phyloP scores from a whole-genome alignment of 1,139 yeast genomes.

The Saccharomyces hybrid region DNA sequence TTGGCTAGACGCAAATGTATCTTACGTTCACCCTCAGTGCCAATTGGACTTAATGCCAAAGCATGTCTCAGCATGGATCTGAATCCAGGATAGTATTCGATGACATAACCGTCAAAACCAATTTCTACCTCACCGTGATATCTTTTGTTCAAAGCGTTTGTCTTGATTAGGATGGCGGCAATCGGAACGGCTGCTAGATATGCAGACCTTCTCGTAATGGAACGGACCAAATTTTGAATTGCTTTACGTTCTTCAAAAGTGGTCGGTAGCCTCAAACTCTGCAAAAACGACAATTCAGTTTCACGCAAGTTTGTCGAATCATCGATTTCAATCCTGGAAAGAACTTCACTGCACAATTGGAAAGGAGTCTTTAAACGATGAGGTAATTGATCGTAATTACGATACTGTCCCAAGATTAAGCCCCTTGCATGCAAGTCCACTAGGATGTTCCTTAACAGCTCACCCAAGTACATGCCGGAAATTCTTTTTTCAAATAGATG shows the following conservation, averaged over 20 bases:
- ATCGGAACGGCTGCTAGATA: conserved; percentile 79
- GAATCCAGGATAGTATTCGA: conserved; percentile 87
- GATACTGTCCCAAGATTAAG: conserved; percentile 49
- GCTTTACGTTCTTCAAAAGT: conserved; percentile 59
- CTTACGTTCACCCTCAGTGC: conserved; percentile 62
- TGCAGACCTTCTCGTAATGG: conserved; percentile 80
- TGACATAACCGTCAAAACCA: conserved; percentile 93
- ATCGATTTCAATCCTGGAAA: conserved; percentile 78
- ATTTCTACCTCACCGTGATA: conserved; percentile 69
- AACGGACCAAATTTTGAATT: conserved; percentile 64
- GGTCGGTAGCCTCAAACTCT: conserved; percentile 59
- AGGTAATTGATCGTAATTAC: conserved; percentile 46
- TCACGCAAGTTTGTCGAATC: conserved; percentile 61
- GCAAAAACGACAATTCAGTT: conserved; percentile 57
- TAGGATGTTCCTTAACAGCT: conserved; percentile 64
- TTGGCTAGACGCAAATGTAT: conserved; percentile 73
- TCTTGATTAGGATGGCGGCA: conserved; percentile 63
- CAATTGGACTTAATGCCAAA: conserved; percentile 57
- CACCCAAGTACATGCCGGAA: conserved; percentile 92
- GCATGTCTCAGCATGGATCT: conserved; percentile 73
- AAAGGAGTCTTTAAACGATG: conserved; percentile 68
- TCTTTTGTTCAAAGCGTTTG: conserved; percentile 46
- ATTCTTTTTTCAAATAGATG: conserved; percentile 92
- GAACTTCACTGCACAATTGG: conserved; percentile 69
- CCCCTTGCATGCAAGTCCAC: conserved; percentile 58